Evolutionary conservation across 176 grass and related monocot species (phyloP).

Genomic region (Sorghum bicolor): DNA sequence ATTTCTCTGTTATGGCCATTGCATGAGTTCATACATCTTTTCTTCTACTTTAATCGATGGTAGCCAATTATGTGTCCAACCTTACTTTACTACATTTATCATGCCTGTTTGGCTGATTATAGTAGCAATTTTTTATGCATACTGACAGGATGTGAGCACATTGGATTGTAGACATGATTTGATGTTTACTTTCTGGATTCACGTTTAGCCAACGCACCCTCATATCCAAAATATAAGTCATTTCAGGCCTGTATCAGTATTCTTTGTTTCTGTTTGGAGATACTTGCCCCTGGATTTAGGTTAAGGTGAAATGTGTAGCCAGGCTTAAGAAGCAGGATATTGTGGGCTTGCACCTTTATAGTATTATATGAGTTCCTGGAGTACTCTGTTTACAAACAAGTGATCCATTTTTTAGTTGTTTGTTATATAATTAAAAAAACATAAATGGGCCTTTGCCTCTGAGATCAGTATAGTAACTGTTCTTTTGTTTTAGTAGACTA

Average conservation of each 20-base stretch:
- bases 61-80: background rate
- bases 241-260: background rate
- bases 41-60: background rate
- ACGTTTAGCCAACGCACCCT: background rate
- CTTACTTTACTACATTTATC: background rate
- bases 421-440: background rate
- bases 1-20: background rate
- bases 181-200: background rate
- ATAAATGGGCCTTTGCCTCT: background rate
- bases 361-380: background rate
- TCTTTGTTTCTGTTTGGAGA: background rate
- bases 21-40: background rate
- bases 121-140: too few relatives aligned
- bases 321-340: conserved; percentile 7
- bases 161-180: conserved; percentile 10
- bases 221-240: background rate
- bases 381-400: background rate
- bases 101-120: too few relatives aligned
- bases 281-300: background rate
- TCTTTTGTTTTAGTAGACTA: background rate
- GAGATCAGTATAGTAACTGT: background rate
- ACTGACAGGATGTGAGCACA: background rate
- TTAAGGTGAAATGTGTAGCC: background rate
- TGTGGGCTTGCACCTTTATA: background rate
- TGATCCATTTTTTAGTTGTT: background rate